A percentile compares a stretch with the other conserved stretches of the same genome.
These are phyloP conservation scores for Akanthomyces dipterigenus DNA, from an alignment of 2,329 filamentous ascomycete species.

Conservation along the genomic window DNA sequence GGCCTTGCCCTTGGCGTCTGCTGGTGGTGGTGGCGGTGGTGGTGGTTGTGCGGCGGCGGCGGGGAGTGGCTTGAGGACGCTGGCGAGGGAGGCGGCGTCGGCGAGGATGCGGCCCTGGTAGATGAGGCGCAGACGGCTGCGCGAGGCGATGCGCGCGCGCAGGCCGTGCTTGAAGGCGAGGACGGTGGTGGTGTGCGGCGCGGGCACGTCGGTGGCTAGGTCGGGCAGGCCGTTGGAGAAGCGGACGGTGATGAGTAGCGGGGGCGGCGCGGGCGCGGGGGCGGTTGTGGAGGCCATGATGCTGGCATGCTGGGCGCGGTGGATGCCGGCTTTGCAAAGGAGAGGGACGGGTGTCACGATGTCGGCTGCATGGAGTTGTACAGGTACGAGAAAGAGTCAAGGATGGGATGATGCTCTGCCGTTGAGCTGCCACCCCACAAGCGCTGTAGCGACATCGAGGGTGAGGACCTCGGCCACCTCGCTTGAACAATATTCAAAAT, in stretches of 20 bases:
- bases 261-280: conserved; percentile 24
- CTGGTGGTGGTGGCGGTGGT: conserved; percentile 21
- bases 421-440: neutral
- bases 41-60: conserved; percentile 42
- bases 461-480: too few species aligned
- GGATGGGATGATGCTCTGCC: neutral
- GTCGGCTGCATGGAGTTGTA: neutral
- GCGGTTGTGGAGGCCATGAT: conserved; percentile 19
- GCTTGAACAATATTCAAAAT: too few species aligned
- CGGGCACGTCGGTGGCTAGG: conserved; percentile 67
- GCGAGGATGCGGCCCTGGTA: conserved; percentile 80
- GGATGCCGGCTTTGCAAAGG: neutral
- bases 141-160: conserved; percentile 61
- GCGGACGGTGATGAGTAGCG: conserved; percentile 74
- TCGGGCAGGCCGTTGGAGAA: conserved; percentile 85
- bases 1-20: conserved; percentile 51
- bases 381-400: neutral
- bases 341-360: neutral
- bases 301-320: conserved; percentile 18
- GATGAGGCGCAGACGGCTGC: conserved; percentile 77
- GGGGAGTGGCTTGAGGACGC: conserved; percentile 58
- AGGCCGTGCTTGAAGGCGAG: conserved; percentile 77
- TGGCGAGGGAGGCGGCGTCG: conserved; percentile 61
- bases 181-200: conserved; percentile 63
- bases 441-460: too few species aligned